Base-by-base conservation (phyloP, 768 basidiomycete genomes). In the Suillus discolor region DNA sequence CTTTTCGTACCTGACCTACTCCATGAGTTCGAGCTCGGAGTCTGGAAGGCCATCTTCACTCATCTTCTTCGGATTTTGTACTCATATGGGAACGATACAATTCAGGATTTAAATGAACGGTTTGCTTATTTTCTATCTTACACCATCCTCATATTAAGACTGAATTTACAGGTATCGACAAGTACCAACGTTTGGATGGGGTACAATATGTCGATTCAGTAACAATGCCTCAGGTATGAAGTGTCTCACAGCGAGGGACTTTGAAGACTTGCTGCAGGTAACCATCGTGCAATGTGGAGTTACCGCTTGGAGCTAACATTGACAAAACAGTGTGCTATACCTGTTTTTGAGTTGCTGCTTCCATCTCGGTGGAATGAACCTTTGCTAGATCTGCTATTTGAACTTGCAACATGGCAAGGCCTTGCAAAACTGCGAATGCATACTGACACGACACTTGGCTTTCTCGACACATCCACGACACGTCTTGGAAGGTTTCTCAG, bases 11-110 rank as follows among this genome's bases (percentile, higher is more conserved):
- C 76, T 34, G 80, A 82, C 63, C 64, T 79, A 3, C 69, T 82
- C 69, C 81, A 81, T 66, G 79, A 81, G 62, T 66, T 79, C 63
- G 77, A 80, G 47, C 66, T 80, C 0, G 79, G 81, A 0, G 72
- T 79, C 0, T 81, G 79, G 78, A 81, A 79, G 57, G 67, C 69
- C 0, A 28, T 79, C 0, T 69, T 81, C 6, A 72, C 65, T 1
- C 81, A 82, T 51, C 72, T 82, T 2, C 72, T 80, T 9, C 72
- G 75, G 0, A 71, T 82, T 20, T 62, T 81, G 12, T 57, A 79
- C 64, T 15, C 51, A 28, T 2, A 25, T 15, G 15, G 49, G 13
- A 13, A 51, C 0, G 23, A 28, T 11, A 6, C 23, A 5, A 49
- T 49, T 23, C 23, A 23, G 12, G 20, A 45, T 2, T 20, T 45